Evolutionary conservation across 305 asterid species (phyloP).

Genomic region (Fraxinus paxiana): DNA sequence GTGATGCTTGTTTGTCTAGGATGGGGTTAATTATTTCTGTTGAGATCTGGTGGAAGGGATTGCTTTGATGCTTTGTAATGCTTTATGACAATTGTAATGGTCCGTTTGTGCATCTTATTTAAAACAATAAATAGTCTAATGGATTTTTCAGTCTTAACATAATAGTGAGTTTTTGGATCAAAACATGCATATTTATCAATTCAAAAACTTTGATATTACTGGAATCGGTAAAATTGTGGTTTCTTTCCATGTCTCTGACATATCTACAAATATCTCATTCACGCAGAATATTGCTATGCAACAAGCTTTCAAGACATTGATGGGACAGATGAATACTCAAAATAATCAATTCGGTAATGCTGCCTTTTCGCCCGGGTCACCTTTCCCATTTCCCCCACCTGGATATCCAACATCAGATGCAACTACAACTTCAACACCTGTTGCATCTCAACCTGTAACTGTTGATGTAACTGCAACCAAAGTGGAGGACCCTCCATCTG

Average conservation of each 20-base stretch:
- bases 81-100: not conserved
- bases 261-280: constrained; percentile 24
- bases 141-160: not conserved
- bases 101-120: not conserved
- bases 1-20: not conserved
- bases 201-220: not conserved
- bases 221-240: not conserved
- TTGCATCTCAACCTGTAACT: constrained; percentile 55
- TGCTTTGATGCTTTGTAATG: not conserved
- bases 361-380: constrained; percentile 52
- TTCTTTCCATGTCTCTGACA: constrained; percentile 20
- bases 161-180: not conserved
- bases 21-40: not conserved
- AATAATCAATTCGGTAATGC: constrained; percentile 62
- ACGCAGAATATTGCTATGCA: constrained; percentile 93
- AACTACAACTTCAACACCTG: constrained; percentile 40
- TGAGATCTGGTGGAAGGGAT: not conserved
- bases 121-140: not conserved
- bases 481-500: constrained; percentile 58
- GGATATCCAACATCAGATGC: constrained; percentile 39
- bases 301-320: constrained; percentile 85
- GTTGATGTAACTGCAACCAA: constrained; percentile 72
- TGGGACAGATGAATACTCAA: constrained; percentile 80
- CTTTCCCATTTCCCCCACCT: constrained; percentile 62
- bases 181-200: not conserved